A percentile compares a stretch with the other conserved stretches of the same genome.
Conservation (phyloP, 495 filamentous ascomycete species). For the Tuber aestivum region DNA sequence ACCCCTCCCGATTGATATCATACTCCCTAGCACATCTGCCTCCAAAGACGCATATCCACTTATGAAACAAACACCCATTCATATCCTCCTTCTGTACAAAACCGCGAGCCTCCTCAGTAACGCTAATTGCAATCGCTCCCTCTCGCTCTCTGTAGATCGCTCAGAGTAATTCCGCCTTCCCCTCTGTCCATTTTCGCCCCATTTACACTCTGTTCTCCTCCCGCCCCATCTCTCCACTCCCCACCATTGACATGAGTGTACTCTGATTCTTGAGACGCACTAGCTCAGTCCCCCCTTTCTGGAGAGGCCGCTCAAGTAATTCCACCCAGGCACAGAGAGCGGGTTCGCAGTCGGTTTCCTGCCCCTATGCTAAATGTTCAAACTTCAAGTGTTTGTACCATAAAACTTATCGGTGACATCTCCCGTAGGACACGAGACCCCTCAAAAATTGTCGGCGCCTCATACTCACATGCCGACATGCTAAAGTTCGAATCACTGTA, state of each 20-base stretch:
- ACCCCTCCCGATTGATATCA: constrained; percentile 6
- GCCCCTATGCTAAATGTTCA: background rate
- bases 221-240: background rate
- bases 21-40: constrained; percentile 38
- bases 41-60: background rate
- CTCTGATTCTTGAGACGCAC: constrained; percentile 42
- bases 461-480: constrained; percentile 94
- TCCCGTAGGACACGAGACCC: constrained; percentile 55
- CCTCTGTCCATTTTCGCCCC: background rate
- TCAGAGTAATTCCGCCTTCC: constrained; percentile 52
- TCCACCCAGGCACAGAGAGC: constrained; percentile 44
- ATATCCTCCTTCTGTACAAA: constrained; percentile 12
- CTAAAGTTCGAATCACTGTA: constrained; percentile 76
- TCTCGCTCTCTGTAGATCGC: constrained; percentile 48
- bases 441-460: constrained; percentile 81
- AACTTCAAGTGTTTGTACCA: background rate
- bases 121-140: constrained; percentile 29
- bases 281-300: constrained; percentile 83
- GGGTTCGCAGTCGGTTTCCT: constrained; percentile 34
- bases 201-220: background rate
- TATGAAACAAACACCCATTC: background rate
- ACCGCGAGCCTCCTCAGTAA: constrained; percentile 19
- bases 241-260: background rate
- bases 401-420: background rate
- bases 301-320: constrained; percentile 58